A percentile compares a stretch with the other conserved stretches of the same genome.
Evolutionary conservation across 129 eudicot species (phyloP).

Genomic region (Flaveria sonorensis): DNA sequence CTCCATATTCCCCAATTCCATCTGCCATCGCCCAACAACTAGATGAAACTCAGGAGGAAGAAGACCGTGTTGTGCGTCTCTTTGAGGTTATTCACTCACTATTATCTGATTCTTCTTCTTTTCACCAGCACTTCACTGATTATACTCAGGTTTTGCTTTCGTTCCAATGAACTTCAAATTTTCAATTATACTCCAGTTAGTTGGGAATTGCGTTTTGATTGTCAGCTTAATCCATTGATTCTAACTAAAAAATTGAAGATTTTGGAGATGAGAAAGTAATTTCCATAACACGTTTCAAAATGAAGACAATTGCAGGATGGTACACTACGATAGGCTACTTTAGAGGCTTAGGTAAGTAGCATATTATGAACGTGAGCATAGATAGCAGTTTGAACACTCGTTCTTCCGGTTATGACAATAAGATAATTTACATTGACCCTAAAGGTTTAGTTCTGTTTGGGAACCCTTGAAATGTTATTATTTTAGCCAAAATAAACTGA

Average conservation of each 20-base stretch:
- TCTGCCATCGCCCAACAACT: conserved; percentile 59
- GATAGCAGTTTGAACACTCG: no score
- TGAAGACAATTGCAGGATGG: not conserved
- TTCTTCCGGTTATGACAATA: no score
- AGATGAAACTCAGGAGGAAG: conserved; percentile 61
- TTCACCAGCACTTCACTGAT: not conserved
- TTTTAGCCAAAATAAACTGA: not conserved
- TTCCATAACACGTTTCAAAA: not conserved
- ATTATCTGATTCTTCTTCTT: not conserved
- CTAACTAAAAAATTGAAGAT: not conserved
- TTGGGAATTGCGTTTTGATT: conserved; percentile 8
- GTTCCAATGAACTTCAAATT: not conserved
- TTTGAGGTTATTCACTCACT: conserved; percentile 51
- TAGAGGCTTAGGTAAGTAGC: no score
- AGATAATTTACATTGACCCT: no score
- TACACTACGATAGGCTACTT: no score
- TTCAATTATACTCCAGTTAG: not conserved
- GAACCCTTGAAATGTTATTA: not conserved
- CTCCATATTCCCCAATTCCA: conserved; percentile 28
- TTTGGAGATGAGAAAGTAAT: not conserved
- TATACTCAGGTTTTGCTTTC: not conserved
- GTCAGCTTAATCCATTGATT: not conserved
- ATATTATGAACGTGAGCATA: no score
- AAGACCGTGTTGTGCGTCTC: conserved; percentile 67
- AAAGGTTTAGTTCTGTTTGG: not conserved